These are phyloP conservation scores for Fraxinus greggii DNA, from an alignment of 305 asterid species.

Conservation along the genomic window DNA sequence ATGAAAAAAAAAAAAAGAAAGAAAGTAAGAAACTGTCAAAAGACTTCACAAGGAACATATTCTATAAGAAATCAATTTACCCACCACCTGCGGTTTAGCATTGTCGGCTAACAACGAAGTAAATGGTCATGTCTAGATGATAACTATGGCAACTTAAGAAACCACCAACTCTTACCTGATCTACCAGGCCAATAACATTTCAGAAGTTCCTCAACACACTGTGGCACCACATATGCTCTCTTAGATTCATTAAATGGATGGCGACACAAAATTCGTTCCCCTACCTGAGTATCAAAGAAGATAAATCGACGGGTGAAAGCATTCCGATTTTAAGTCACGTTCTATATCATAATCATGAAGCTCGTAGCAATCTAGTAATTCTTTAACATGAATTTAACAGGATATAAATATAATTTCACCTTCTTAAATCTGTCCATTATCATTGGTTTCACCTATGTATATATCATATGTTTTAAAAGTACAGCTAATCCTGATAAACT, in stretches of 20 bases:
- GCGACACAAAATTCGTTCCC: conserved; percentile 87
- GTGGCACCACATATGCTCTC: conserved; percentile 96
- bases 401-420: background rate
- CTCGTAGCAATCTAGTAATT: background rate
- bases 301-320: background rate
- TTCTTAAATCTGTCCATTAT: background rate
- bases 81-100: background rate
- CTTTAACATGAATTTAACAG: background rate
- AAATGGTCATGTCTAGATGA: background rate
- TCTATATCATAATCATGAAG: background rate
- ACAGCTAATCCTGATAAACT: background rate
- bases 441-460: background rate
- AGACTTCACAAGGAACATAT: background rate
- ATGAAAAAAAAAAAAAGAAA: background rate
- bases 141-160: background rate
- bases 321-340: background rate
- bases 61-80: background rate
- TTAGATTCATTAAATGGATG: conserved; percentile 96
- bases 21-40: background rate
- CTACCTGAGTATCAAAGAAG: conserved; percentile 49
- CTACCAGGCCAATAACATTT: conserved; percentile 92
- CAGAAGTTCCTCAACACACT: conserved; percentile 89
- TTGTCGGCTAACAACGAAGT: background rate
- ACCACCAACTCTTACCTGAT: conserved; percentile 47
- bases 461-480: background rate